Conservation (phyloP, 305 asterid species). For the Fraxinus platypoda region DNA sequence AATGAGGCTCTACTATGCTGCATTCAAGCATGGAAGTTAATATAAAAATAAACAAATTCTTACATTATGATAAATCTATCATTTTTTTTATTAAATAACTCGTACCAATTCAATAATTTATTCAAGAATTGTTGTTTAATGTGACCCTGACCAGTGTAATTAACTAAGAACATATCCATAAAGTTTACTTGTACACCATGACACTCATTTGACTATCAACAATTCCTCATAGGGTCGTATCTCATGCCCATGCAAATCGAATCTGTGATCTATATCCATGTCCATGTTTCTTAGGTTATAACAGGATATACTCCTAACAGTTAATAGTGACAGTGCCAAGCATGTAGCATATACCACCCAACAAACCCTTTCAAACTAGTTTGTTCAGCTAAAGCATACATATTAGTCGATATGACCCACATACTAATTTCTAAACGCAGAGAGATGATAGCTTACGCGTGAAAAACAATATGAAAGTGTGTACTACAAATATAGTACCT, state of each 20-base stretch:
- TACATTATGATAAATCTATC: not conserved
- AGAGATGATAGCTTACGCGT: not conserved
- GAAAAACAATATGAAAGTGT: conserved; percentile 5
- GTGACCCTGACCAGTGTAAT: not conserved
- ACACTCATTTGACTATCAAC: not conserved
- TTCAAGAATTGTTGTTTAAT: not conserved
- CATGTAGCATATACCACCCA: not conserved
- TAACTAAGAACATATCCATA: not conserved
- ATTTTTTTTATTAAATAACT: not conserved
- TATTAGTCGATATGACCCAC: not conserved
- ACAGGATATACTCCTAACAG: not conserved
- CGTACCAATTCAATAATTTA: not conserved
- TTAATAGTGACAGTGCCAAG: not conserved
- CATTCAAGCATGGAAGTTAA: not conserved
- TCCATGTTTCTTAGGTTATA: not conserved
- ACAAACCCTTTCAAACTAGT: not conserved
- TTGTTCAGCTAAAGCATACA: not conserved
- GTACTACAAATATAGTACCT: conserved; percentile 42
- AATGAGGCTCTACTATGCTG: not conserved
- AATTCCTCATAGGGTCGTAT: not conserved
- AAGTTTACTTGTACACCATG: not conserved
- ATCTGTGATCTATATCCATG: not conserved
- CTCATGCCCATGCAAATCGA: not conserved
- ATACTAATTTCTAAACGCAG: conserved; percentile 4
- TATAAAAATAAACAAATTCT: no score